A percentile compares a stretch with the other conserved stretches of the same genome.
These are phyloP conservation scores for Plectosphaerella cucumerina DNA, from an alignment of 2,329 filamentous ascomycete species.

Conservation along the genomic window DNA sequence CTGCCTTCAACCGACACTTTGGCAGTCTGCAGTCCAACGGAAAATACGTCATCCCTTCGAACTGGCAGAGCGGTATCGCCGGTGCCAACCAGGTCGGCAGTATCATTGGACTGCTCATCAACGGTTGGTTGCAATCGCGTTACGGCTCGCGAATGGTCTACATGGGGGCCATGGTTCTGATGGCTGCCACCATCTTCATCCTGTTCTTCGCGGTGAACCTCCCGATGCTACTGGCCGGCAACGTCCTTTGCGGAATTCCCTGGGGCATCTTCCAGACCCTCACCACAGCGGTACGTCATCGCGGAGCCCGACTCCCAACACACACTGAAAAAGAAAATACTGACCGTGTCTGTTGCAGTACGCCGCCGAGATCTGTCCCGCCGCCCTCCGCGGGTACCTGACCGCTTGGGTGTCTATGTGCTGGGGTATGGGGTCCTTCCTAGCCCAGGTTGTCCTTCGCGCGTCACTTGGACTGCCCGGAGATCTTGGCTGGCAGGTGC, in stretches of 20 bases:
- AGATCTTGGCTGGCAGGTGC: conserved; percentile 20
- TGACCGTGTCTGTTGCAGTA: too few relatives aligned
- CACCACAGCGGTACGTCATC: too few relatives aligned
- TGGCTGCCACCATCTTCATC: conserved; percentile 31
- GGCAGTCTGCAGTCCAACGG: not conserved
- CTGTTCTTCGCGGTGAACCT: conserved; percentile 30
- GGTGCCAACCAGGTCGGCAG: conserved; percentile 35
- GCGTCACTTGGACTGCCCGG: conserved; percentile 25
- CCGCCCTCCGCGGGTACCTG: conserved; percentile 32
- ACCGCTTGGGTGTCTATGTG: conserved; percentile 32
- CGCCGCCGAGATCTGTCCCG: conserved; percentile 27
- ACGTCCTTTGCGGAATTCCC: conserved; percentile 19
- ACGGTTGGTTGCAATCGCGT: conserved; percentile 30
- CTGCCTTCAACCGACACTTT: not conserved
- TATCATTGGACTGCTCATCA: conserved; percentile 37
- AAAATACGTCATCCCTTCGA: not conserved
- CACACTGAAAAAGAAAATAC: too few relatives aligned
- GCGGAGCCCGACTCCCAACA: too few relatives aligned
- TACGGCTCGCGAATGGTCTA: conserved; percentile 31
- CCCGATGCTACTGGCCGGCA: conserved; percentile 24
- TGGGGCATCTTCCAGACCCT: conserved; percentile 29
- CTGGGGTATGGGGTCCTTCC: conserved; percentile 31
- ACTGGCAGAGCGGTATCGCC: conserved; percentile 35
- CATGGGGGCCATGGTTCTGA: conserved; percentile 25
- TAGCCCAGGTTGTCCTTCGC: conserved; percentile 30